Evolutionary conservation across 768 basidiomycete species (phyloP), one percentile per base, ranked within the genome.

Genomic region (Podaxis rugospora): DNA sequence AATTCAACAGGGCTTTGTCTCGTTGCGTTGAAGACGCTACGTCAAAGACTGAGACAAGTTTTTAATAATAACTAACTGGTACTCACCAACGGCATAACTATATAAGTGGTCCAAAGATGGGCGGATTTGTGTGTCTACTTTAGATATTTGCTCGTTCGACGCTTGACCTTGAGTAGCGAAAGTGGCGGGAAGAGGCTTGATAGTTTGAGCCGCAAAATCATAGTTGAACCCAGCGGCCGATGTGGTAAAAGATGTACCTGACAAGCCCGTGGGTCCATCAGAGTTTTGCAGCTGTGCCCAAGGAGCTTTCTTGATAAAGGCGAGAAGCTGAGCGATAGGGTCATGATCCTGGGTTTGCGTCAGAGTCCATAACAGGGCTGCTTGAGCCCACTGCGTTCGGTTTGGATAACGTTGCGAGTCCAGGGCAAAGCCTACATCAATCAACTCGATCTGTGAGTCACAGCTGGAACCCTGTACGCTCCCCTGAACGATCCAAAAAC

Each of bases 311-410:
- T 68, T 64, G 32, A 86, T 76, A 64, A 82, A 87, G 4, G 72
- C 61, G 59, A 79, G 81, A 63, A 88, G 68, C 21, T 67, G 67
- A 42, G 65, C 54, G 18, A 78, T 71, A 4, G 76, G 68, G 25
- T 66, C 66, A 5, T 73, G 55, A 69, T 87, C 78, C 63, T 81
- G 79, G 0, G 83, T 82, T 66, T 80, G 74, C 4, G 83, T 73
- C 10, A 84, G 70, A 65, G 82, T 83, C 84, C 85, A 89, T 2
- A 89, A 73, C 36, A 89, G 64, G 16, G 85, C 82, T 4, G 81
- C 69, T 68, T 82, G 82, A 0, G 83, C 81, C 86, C 86, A 89
- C 23, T 69, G 65, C 5, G 83, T 83, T 36, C 83, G 76, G 63
- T 82, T 83, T 13, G 82, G 80, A 44, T 75, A 75, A 9, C 59